Percentiles rank a stretch among this genome's conserved stretches.
These are phyloP conservation scores for Pyrus communis DNA, from an alignment of 306 rosid genomes.

Conservation along the genomic window DNA sequence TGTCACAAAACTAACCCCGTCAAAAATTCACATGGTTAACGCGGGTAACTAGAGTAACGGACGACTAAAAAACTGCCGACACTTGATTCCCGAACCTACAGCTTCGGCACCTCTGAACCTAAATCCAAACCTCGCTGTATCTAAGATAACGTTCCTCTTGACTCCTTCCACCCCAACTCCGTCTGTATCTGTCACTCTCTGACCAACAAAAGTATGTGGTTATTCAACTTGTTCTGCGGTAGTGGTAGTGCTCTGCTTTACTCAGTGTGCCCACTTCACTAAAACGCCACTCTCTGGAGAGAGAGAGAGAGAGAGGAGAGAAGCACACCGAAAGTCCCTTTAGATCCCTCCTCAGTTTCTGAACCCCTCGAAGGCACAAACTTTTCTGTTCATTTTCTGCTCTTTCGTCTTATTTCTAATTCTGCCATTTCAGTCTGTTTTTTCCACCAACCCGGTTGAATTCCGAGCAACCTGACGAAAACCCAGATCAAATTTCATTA, in stretches of 20 bases:
- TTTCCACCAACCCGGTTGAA: too few relatives aligned
- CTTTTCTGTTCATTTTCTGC: background rate
- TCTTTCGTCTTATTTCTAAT: background rate
- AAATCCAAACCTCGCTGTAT: background rate
- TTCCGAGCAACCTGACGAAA: too few relatives aligned
- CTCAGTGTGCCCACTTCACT: background rate
- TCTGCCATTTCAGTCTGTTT: background rate
- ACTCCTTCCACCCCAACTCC: constrained; percentile 6
- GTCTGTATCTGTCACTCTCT: background rate
- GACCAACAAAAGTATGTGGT: background rate
- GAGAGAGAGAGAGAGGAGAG: background rate
- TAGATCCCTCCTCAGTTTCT: background rate
- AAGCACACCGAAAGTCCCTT: background rate
- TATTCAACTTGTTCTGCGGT: background rate
- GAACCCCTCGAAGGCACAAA: background rate
- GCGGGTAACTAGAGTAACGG: background rate
- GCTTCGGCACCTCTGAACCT: constrained; percentile 19
- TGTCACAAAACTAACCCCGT: background rate
- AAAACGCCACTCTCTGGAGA: background rate
- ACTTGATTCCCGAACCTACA: constrained; percentile 7
- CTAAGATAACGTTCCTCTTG: background rate
- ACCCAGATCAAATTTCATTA: background rate
- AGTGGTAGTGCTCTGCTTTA: background rate
- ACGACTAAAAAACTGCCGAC: constrained; percentile 16
- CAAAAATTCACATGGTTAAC: background rate